Evolutionary conservation across 169 alveolate species (phyloP), one percentile per base, ranked within the genome.

Genomic region (Plasmodium ovale): DNA sequence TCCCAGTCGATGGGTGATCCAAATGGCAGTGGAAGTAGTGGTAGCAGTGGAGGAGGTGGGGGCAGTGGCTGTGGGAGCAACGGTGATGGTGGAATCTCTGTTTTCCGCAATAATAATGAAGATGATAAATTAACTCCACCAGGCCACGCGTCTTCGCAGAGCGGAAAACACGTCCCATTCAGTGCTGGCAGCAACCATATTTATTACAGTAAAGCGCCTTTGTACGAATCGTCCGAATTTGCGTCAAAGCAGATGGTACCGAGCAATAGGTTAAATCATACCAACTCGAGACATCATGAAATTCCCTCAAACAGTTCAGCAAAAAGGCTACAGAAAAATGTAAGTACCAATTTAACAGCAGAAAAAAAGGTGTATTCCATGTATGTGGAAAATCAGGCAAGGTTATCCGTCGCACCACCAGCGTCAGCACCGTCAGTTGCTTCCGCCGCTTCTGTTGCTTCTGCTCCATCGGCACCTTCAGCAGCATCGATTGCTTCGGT

Each of bases 281-380:
- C 14, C 10, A 44, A 16, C 39, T 65, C 89, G 10, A 67, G 56
- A 35, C 71, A 65, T 19, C 14, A 35, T 3, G 90, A 82, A 33
- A 60, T 82, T 47, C 37, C 71, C 10, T 53, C 84, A 14, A 82
- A 56, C 29, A 42, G 39, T 42, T 47, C 71, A 51, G 7, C 56
- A n/a, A 65, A 65, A 59, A 44, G 25, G 21, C n/a, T 82, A 42
- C 71, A 47, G 12, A 47, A 47, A 14, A 2, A 14, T 47, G 16
- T 14, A 14, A 82, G 51, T 64, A 65, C n/a, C 65, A 42, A 25
- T 16, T 35, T 82, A 65, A 82, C 9, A 33, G 9, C 56, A 19
- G 90, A 82, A 31, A 64, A 82, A 29, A 82, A 82, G 35, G n/a
- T 35, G 37, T 82, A 49, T 58, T 64, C 82, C 23, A 67, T 31